Percentiles rank a stretch among this genome's conserved stretches.
Evolutionary conservation across 2,329 filamentous ascomycete genomes (phyloP).

Genomic region (Xylariaceae sp.): DNA sequence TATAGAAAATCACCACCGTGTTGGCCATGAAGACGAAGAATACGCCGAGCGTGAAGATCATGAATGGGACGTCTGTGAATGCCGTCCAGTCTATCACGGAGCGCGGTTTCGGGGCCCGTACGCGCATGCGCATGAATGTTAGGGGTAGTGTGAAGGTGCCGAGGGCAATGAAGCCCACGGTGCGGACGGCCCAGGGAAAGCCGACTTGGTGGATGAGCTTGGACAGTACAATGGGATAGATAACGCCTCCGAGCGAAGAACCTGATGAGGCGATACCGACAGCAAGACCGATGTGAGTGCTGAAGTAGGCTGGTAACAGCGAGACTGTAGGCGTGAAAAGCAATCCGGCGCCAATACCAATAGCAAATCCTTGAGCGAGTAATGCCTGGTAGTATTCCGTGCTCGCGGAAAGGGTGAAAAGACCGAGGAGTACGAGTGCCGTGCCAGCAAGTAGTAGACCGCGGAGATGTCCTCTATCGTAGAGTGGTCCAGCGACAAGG

Average conservation of each 20-base stretch:
- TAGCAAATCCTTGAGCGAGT: slow-evolving; percentile 39
- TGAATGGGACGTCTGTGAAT: slow-evolving; percentile 36
- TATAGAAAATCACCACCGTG: slow-evolving; percentile 37
- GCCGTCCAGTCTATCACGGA: slow-evolving; percentile 35
- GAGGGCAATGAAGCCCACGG: slow-evolving; percentile 29
- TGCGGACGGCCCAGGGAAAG: slow-evolving; percentile 27
- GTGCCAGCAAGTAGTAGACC: slow-evolving; percentile 23
- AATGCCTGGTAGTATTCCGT: slow-evolving; percentile 39
- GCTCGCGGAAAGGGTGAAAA: slow-evolving; percentile 27
- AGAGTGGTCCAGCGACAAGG: slow-evolving; percentile 29
- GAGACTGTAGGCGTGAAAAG: slow-evolving; percentile 36
- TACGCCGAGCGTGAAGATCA: slow-evolving; percentile 31
- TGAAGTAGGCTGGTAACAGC: slow-evolving; percentile 34
- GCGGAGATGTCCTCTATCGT: slow-evolving; percentile 16
- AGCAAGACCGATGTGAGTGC: slow-evolving; percentile 26
- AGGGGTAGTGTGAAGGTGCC: slow-evolving; percentile 24
- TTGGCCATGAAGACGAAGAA: slow-evolving; percentile 38
- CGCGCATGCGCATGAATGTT: slow-evolving; percentile 30
- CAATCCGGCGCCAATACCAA: slow-evolving; percentile 39
- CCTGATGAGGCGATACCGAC: slow-evolving; percentile 33
- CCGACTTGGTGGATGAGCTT: slow-evolving; percentile 22
- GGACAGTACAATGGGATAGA: slow-evolving; percentile 31
- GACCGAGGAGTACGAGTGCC: background rate
- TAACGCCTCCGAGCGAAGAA: slow-evolving; percentile 29
- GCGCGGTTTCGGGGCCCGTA: slow-evolving; percentile 33